Conservation (phyloP, 805 yeast genomes). For the Lipomyces sp. region DNA sequence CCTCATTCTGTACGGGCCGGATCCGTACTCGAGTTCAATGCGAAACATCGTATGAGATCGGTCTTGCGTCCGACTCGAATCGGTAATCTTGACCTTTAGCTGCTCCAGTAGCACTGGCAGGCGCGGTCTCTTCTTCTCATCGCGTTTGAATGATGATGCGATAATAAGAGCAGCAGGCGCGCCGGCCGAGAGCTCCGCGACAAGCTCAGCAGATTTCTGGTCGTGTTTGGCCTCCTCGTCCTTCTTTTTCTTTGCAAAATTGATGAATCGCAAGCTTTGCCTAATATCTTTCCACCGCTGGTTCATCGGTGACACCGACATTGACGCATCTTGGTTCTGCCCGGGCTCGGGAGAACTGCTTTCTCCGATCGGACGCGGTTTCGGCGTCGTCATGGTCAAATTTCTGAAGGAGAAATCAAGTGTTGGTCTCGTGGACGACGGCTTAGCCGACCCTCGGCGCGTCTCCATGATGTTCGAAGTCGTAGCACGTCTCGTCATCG, state of each 20-base stretch:
- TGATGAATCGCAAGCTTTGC: constrained; percentile 16
- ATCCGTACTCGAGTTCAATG: constrained; percentile 85
- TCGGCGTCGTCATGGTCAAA: no score
- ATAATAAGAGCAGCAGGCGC: constrained; percentile 71
- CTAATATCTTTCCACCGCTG: constrained; percentile 25
- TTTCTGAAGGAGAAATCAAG: no score
- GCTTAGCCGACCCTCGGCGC: no score
- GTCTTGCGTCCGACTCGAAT: constrained; percentile 38
- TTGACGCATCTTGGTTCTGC: no score
- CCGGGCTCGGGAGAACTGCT: no score
- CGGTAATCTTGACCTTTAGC: constrained; percentile 59
- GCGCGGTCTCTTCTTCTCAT: constrained; percentile 55
- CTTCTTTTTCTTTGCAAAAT: constrained; percentile 25
- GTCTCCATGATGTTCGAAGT: no score
- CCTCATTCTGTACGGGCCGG: constrained; percentile 69
- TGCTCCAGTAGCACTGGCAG: constrained; percentile 80
- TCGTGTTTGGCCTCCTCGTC: constrained; percentile 29
- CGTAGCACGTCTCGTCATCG: no score
- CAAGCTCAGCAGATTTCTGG: constrained; percentile 38
- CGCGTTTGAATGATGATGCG: constrained; percentile 70
- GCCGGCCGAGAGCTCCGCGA: constrained; percentile 58
- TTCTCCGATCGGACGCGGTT: no score
- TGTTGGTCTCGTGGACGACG: no score
- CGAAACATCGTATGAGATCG: constrained; percentile 48
- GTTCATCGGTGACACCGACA: not conserved